Evolutionary conservation across 2,329 filamentous ascomycete species (phyloP).

Genomic region (Lachnellula subtilissima): DNA sequence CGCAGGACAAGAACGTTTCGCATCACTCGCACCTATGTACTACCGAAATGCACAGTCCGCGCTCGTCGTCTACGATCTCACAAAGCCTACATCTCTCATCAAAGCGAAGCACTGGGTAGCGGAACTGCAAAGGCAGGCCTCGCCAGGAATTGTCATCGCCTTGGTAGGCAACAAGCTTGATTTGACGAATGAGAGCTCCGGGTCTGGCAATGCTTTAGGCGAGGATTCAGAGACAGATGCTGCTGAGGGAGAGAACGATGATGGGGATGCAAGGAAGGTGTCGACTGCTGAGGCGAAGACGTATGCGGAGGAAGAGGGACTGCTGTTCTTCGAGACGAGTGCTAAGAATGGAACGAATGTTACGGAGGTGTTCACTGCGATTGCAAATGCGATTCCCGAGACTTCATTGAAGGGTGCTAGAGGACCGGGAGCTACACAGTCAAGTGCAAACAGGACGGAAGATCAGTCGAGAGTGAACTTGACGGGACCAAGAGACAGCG

Average conservation of each 20-base stretch:
- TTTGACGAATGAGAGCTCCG: conserved; percentile 60
- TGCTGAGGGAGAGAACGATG: conserved; percentile 53
- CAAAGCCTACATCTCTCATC: conserved; percentile 88
- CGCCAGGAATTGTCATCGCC: conserved; percentile 92
- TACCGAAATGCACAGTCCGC: conserved; percentile 98
- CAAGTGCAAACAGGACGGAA: conserved; percentile 53
- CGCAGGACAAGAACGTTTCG: conserved; percentile 94
- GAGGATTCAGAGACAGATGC: conserved; percentile 42
- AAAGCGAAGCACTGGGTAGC: conserved; percentile 99
- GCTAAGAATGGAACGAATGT: conserved; percentile 96
- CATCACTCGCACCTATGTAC: conserved; percentile 96
- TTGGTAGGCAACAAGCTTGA: conserved; percentile 97
- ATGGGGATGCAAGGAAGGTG: conserved; percentile 78
- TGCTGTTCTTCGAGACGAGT: conserved; percentile 97
- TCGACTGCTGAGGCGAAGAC: conserved; percentile 84
- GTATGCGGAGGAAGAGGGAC: conserved; percentile 90
- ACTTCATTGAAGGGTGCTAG: conserved; percentile 87
- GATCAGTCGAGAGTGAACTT: conserved; percentile 77
- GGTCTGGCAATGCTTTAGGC: conserved; percentile 44
- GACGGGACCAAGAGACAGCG: conserved; percentile 64
- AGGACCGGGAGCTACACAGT: conserved; percentile 57
- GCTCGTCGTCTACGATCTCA: conserved; percentile 97
- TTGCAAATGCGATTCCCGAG: conserved; percentile 96
- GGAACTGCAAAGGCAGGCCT: conserved; percentile 92
- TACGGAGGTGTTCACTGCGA: conserved; percentile 92